Base-by-base conservation (phyloP, 768 basidiomycete species). In the Pholiota conissans region DNA sequence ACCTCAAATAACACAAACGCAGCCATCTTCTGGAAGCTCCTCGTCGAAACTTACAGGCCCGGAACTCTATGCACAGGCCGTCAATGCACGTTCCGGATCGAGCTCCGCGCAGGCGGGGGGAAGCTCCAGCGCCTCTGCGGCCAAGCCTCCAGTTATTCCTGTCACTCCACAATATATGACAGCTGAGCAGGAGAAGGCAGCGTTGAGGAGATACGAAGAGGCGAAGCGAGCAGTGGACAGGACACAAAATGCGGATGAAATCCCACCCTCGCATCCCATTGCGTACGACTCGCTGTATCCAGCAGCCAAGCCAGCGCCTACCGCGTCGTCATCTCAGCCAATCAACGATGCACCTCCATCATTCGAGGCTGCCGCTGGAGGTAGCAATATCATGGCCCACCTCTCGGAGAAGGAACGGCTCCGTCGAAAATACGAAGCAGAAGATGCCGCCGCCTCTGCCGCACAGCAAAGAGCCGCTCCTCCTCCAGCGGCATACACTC, bases 171-270 rank as follows among this genome's bases (percentile, higher is more conserved):
- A 80, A 28, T 89, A 84, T 63, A 71, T 73, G 30, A 82, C 84
- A 18, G 90, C 90, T 0, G 86, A 85, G 59, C 81, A 89, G 65
- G 91, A 93, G 71, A 92, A 92, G 66, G 87, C 82, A 2, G 86
- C 86, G 22, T 66, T 91, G 55, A 77, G 68, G 61, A 75, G 84
- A 57, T 93, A 90, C 66, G 78, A 87, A 28, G 83, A 89, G 50
- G 90, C 90, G 0, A 89, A 84, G 67, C 74, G 75, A 47, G 90
- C 90, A 5, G 90, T 91, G 14, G 83, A 84, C 40, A 79, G 83
- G 18, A 82, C 77, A 3, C 87, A 89, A 56, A 28, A 47, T 62
- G 22, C 29, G 16, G 59, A 58, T 18, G 61, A 58, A 16, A 24
- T 49, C 13, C 42, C 57, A 14, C 59, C 55, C 16, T 11, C 66